Percentiles rank a stretch among this genome's conserved stretches.
phyloP scores from a whole-genome alignment of 768 basidiomycete genomes.

The Russula virescens region DNA sequence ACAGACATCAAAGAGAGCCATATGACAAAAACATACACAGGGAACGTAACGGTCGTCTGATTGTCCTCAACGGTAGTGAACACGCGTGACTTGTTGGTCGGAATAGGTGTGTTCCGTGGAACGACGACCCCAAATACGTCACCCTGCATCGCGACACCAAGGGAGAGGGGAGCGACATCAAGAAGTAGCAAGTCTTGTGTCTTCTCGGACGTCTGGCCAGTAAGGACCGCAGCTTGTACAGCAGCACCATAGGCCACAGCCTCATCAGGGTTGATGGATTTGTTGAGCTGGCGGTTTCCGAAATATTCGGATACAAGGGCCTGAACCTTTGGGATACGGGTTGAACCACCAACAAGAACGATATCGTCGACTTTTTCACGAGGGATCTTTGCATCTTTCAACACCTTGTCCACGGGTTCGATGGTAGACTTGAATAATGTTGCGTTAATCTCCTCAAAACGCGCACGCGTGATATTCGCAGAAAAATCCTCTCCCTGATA shows the following conservation, averaged over 20 bases:
- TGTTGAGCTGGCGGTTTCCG: constrained; percentile 96
- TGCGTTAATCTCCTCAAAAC: constrained; percentile 99
- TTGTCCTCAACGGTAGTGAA: constrained; percentile 99
- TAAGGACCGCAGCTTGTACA: constrained; percentile 98
- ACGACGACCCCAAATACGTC: constrained; percentile 99
- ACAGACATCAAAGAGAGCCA: constrained; percentile 7
- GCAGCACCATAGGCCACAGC: constrained; percentile 99
- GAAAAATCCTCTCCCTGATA: constrained; percentile 92
- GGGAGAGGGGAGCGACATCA: constrained; percentile 95
- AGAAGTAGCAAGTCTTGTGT: constrained; percentile 97
- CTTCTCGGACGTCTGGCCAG: constrained; percentile 97
- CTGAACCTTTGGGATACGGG: constrained; percentile 99
- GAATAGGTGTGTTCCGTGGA: constrained; percentile 98
- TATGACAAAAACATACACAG: constrained; percentile 56
- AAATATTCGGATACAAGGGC: constrained; percentile 98
- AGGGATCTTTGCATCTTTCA: constrained; percentile 98
- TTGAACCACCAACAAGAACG: constrained; percentile 98
- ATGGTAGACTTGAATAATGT: constrained; percentile 92
- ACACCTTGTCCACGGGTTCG: constrained; percentile 97
- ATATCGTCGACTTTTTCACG: constrained; percentile 98
- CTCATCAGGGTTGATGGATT: constrained; percentile 99
- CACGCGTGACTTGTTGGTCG: constrained; percentile 96
- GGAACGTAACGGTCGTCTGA: constrained; percentile 99
- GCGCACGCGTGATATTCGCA: constrained; percentile 97
- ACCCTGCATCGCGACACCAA: constrained; percentile 99